Conservation (phyloP, 2,329 filamentous ascomycete species). For the Dactylellina drechsleri region DNA sequence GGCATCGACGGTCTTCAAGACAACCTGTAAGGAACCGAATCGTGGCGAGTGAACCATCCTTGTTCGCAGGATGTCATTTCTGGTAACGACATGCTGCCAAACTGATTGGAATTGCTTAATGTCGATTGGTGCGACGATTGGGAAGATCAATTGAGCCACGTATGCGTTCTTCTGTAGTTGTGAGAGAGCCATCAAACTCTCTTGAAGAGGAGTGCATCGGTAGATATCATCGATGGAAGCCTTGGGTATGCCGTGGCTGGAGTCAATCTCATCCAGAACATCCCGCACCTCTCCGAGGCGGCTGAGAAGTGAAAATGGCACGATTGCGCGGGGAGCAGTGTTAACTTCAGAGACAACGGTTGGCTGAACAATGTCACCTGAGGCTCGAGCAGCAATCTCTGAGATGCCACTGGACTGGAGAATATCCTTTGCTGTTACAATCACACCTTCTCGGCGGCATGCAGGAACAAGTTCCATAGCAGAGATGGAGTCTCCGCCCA, state of each 20-base stretch:
- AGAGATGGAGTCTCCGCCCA: conserved; percentile 59
- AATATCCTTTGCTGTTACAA: conserved; percentile 16
- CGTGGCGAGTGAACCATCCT: conserved; percentile 54
- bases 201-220: conserved; percentile 68
- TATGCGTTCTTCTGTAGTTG: conserved; percentile 67
- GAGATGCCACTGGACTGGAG: conserved; percentile 9
- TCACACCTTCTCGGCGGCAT: conserved; percentile 16
- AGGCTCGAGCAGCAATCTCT: conserved; percentile 15
- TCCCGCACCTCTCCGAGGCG: neutral
- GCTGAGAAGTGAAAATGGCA: neutral
- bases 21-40: conserved; percentile 57
- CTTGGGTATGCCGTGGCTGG: conserved; percentile 61
- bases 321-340: conserved; percentile 5
- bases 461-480: conserved; percentile 34
- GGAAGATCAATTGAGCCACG: conserved; percentile 65
- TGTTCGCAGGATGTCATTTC: neutral
- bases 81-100: neutral
- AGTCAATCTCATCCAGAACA: conserved; percentile 55
- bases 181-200: conserved; percentile 68
- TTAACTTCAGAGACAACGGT: neutral
- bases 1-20: conserved; percentile 1
- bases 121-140: conserved; percentile 57
- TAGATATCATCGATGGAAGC: conserved; percentile 66
- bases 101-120: neutral
- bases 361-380: neutral